Evolutionary conservation across 495 filamentous ascomycete genomes (phyloP).

Genomic region (Penicillium waksmanii): DNA sequence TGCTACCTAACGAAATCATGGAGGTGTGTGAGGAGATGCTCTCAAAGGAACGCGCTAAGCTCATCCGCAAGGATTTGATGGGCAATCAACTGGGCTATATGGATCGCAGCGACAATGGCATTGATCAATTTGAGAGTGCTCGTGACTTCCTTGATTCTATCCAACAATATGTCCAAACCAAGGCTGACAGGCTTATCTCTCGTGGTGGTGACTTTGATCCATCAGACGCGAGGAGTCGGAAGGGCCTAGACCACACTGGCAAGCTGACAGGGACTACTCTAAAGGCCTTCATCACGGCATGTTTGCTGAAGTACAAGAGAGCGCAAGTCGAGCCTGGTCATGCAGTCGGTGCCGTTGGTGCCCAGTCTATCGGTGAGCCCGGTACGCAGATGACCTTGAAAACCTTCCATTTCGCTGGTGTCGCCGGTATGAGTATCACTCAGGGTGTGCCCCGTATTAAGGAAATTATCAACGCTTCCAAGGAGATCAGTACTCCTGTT

Average conservation of each 20-base stretch:
- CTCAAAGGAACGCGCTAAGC: slow-evolving; percentile 63
- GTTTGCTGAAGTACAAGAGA: slow-evolving; percentile 85
- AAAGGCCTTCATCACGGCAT: slow-evolving; percentile 74
- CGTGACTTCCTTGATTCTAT: slow-evolving; percentile 81
- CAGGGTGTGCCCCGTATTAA: slow-evolving; percentile 99
- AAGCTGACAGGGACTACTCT: slow-evolving; percentile 80
- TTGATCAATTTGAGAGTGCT: slow-evolving; percentile 85
- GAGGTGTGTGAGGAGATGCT: slow-evolving; percentile 66
- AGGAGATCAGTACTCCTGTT: slow-evolving; percentile 89
- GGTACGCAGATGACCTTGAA: slow-evolving; percentile 99
- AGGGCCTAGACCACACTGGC: slow-evolving; percentile 67
- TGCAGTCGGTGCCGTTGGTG: slow-evolving; percentile 95
- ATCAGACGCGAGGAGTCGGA: slow-evolving; percentile 42
- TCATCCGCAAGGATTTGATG: slow-evolving; percentile 60
- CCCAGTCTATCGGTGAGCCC: slow-evolving; percentile 97
- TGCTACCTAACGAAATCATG: slow-evolving; percentile 76
- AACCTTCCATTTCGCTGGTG: slow-evolving; percentile 99
- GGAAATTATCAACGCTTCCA: slow-evolving; percentile 98
- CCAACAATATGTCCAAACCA: slow-evolving; percentile 64
- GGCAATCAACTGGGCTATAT: slow-evolving; percentile 61
- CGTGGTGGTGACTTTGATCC: slow-evolving; percentile 43
- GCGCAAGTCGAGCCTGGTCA: slow-evolving; percentile 92
- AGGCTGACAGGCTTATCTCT: slow-evolving; percentile 56
- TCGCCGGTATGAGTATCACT: slow-evolving; percentile 98
- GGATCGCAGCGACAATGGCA: slow-evolving; percentile 63